These are phyloP conservation scores for Tillandsia fasciculata DNA, from an alignment of 176 grass and related monocot genomes.

Conservation along the genomic window DNA sequence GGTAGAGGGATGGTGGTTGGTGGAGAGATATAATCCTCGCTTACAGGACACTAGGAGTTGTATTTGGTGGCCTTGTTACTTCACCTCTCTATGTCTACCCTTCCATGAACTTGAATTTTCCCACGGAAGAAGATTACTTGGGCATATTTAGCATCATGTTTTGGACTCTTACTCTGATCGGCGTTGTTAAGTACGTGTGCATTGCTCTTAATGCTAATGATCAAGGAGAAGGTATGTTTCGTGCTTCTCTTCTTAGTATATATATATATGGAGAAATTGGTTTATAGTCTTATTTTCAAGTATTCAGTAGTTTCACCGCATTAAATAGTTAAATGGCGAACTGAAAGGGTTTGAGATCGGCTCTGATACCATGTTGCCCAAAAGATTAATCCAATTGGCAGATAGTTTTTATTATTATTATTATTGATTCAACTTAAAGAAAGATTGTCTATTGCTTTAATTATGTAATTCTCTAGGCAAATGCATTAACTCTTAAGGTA, in stretches of 20 bases:
- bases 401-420: too few relatives aligned
- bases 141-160: conserved; percentile 69
- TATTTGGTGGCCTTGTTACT: conserved; percentile 69
- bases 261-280: neutral
- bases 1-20: too few relatives aligned
- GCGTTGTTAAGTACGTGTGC: conserved; percentile 58
- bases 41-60: conserved; percentile 68
- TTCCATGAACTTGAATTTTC: conserved; percentile 34
- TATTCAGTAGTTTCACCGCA: neutral
- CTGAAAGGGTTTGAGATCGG: too few relatives aligned
- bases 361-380: too few relatives aligned
- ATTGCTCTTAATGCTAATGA: conserved; percentile 58
- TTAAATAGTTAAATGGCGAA: neutral
- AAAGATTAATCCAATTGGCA: too few relatives aligned
- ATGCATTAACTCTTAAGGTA: too few relatives aligned
- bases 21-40: conserved; percentile 19
- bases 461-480: too few relatives aligned
- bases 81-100: conserved; percentile 71
- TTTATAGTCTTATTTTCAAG: neutral
- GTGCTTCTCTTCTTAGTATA: neutral
- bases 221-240: conserved; percentile 59
- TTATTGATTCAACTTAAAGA: too few relatives aligned
- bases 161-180: conserved; percentile 73
- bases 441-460: too few relatives aligned
- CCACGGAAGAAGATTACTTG: conserved; percentile 29